phyloP scores from a whole-genome alignment of 2,329 filamentous ascomycete species.

The Calonectria pteridis region DNA sequence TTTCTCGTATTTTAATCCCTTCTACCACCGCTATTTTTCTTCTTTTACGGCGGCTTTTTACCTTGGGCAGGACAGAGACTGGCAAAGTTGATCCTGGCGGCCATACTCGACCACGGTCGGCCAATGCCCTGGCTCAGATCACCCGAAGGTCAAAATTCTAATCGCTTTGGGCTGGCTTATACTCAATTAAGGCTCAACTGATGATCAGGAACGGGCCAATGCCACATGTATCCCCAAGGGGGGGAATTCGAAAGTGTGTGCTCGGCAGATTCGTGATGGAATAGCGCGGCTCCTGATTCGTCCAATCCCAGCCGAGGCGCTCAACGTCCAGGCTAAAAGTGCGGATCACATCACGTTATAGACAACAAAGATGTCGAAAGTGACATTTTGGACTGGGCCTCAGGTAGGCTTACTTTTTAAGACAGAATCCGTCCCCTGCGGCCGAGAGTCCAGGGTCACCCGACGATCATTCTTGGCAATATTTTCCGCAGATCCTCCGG shows the following conservation, averaged over 20 bases:
- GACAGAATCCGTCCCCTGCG: background rate
- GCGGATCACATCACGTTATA: constrained; percentile 40
- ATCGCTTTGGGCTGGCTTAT: background rate
- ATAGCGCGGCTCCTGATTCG: constrained; percentile 30
- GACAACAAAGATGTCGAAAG: constrained; percentile 35
- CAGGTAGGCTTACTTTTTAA: background rate
- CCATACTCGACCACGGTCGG: too few relatives aligned
- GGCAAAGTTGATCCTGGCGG: too few relatives aligned
- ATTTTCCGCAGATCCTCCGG: constrained; percentile 27
- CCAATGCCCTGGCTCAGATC: background rate
- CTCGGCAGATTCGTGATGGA: constrained; percentile 31
- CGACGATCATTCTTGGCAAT: constrained; percentile 31
- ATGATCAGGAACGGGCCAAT: constrained; percentile 25
- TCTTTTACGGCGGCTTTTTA: background rate
- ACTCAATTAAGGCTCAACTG: background rate
- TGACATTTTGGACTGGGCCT: constrained; percentile 27
- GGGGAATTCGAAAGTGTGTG: constrained; percentile 27
- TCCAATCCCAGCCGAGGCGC: constrained; percentile 17
- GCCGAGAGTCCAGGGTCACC: background rate
- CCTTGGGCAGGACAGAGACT: background rate
- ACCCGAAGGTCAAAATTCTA: background rate
- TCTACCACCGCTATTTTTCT: background rate
- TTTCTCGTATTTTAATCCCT: background rate
- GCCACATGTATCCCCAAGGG: background rate
- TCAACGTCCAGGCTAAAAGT: constrained; percentile 25